phyloP scores from a whole-genome alignment of 2,329 filamentous ascomycete genomes.

The Thielaviopsis populi region DNA sequence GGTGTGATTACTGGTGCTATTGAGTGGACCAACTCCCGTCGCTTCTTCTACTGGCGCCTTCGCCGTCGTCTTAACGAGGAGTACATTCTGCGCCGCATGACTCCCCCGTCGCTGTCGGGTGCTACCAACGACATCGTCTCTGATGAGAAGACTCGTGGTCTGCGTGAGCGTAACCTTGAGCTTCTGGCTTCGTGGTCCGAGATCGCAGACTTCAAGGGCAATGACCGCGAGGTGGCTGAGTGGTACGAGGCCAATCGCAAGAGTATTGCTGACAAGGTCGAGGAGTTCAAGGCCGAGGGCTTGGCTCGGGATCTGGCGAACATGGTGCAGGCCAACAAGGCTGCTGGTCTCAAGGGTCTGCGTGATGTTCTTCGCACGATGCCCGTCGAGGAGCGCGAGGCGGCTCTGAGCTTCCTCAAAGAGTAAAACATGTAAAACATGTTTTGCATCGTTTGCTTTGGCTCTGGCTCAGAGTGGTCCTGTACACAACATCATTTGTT shows the following conservation, averaged over 20 bases:
- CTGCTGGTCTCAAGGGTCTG: conserved; percentile 71
- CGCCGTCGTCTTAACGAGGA: conserved; percentile 95
- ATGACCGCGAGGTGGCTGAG: conserved; percentile 69
- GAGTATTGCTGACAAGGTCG: conserved; percentile 67
- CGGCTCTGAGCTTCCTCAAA: conserved; percentile 49
- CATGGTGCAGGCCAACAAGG: conserved; percentile 33
- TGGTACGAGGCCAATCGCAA: conserved; percentile 97
- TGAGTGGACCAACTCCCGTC: conserved; percentile 74
- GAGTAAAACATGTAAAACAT: conserved; percentile 24
- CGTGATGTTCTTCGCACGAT: conserved; percentile 74
- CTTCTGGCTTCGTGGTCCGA: conserved; percentile 72
- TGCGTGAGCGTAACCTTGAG: conserved; percentile 53
- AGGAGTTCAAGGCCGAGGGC: conserved; percentile 63
- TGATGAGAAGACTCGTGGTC: conserved; percentile 31
- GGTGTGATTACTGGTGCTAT: conserved; percentile 73
- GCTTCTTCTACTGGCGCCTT: conserved; percentile 99
- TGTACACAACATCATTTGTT: conserved; percentile 3
- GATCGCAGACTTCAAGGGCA: conserved; percentile 58
- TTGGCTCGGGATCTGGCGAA: conserved; percentile 34
- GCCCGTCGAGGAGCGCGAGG: conserved; percentile 76
- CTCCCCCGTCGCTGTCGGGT: conserved; percentile 26
- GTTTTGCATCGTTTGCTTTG: neutral
- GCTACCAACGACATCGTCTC: conserved; percentile 23
- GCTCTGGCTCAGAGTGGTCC: neutral
- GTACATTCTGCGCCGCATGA: conserved; percentile 86